These are phyloP conservation scores for Claviceps africana DNA, from an alignment of 2,329 filamentous ascomycete genomes.

Conservation along the genomic window DNA sequence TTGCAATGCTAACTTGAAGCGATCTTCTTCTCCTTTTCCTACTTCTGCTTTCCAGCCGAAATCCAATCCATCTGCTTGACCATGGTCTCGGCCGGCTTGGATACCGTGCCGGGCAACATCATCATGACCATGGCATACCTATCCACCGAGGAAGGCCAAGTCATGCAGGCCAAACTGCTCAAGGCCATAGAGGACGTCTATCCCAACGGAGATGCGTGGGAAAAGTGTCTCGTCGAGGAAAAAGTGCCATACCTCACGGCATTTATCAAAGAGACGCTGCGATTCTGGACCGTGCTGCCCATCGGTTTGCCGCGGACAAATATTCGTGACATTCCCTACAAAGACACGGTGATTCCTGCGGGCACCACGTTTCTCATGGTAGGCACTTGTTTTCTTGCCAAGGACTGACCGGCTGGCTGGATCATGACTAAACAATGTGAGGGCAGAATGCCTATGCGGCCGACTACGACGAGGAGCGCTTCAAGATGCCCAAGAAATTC, in stretches of 20 bases:
- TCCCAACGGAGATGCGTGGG: conserved; percentile 63
- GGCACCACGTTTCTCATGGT: conserved; percentile 72
- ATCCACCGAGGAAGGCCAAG: conserved; percentile 50
- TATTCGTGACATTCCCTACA: conserved; percentile 58
- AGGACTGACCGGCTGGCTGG: not conserved
- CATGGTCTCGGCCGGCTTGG: conserved; percentile 69
- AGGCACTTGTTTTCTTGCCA: not conserved
- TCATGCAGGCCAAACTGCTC: conserved; percentile 56
- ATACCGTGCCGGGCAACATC: conserved; percentile 67
- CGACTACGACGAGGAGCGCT: conserved; percentile 57
- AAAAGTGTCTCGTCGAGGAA: conserved; percentile 56
- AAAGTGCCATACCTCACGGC: conserved; percentile 66
- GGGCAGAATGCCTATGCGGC: conserved; percentile 56
- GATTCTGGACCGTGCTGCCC: conserved; percentile 69
- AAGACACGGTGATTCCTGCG: conserved; percentile 53
- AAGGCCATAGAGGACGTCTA: conserved; percentile 58
- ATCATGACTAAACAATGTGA: not conserved
- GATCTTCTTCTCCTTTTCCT: no score
- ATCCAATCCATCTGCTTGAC: conserved; percentile 70
- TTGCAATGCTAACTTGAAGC: not conserved
- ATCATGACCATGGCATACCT: conserved; percentile 70
- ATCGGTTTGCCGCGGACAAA: conserved; percentile 61
- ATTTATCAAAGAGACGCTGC: conserved; percentile 62
- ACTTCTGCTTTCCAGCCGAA: conserved; percentile 37
- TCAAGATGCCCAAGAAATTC: conserved; percentile 48